Conservation (phyloP, 2,329 filamentous ascomycete genomes). For the Metarhizium sp. region DNA sequence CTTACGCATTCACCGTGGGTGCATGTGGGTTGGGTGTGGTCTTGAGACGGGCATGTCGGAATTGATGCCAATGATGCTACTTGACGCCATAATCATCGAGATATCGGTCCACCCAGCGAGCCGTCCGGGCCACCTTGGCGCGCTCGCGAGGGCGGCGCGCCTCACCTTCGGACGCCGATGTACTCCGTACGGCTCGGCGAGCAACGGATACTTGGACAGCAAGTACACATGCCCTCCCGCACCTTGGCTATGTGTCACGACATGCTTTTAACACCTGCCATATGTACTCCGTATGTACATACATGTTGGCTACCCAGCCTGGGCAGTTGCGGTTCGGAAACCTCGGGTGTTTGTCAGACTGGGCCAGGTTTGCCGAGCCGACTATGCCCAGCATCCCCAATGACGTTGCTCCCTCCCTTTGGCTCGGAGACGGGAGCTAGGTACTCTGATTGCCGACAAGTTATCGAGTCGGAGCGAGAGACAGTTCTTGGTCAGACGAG, state of each 20-base stretch:
- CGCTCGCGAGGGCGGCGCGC: no score
- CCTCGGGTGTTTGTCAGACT: no score
- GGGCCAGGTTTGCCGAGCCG: no score
- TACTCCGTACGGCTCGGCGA: not conserved
- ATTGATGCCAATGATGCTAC: not conserved
- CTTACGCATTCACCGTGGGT: not conserved
- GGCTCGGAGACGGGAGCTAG: no score
- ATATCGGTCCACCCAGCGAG: no score
- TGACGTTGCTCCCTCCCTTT: no score
- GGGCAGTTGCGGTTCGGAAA: no score
- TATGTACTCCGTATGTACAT: not conserved
- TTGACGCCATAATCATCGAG: not conserved
- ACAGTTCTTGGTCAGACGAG: not conserved
- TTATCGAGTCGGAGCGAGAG: no score
- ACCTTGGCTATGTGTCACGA: not conserved
- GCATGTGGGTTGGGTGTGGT: not conserved
- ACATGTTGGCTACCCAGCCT: no score
- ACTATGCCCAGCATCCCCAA: no score
- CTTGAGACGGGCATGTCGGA: not conserved
- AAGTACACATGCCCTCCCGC: not conserved
- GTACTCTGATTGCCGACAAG: no score
- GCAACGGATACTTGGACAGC: not conserved
- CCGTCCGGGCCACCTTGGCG: no score
- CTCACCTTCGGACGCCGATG: not conserved
- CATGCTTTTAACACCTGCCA: not conserved